Evolutionary conservation across 805 yeast species (phyloP).

Genomic region (Yamadazyma scolyti): DNA sequence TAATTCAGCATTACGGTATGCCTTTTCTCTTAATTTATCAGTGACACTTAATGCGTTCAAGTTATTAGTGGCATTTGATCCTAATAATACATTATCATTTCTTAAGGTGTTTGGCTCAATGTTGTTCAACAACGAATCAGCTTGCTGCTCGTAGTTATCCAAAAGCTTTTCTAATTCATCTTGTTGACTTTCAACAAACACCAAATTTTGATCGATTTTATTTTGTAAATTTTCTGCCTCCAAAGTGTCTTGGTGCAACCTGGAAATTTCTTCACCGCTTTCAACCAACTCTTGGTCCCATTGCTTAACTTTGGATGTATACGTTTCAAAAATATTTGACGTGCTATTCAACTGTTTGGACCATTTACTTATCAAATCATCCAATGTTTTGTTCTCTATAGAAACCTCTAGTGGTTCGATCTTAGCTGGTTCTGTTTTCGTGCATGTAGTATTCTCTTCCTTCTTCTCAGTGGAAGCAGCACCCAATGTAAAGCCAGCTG

Average conservation of each 20-base stretch:
- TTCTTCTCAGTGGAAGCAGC: slow-evolving; percentile 13
- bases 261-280: slow-evolving; percentile 81
- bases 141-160: slow-evolving; percentile 77
- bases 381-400: slow-evolving; percentile 85
- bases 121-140: slow-evolving; percentile 46
- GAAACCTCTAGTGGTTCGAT: slow-evolving; percentile 69
- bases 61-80: slow-evolving; percentile 10
- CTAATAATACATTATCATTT: slow-evolving; percentile 9
- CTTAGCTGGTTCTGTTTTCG: slow-evolving; percentile 42
- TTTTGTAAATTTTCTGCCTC: slow-evolving; percentile 83
- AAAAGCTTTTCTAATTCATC: slow-evolving; percentile 82
- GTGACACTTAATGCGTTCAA: slow-evolving; percentile 46
- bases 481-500: slow-evolving; percentile 12
- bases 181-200: slow-evolving; percentile 87
- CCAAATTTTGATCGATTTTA: slow-evolving; percentile 81
- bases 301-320: slow-evolving; percentile 67
- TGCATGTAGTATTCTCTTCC: slow-evolving; percentile 11
- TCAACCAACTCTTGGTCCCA: slow-evolving; percentile 86
- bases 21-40: slow-evolving; percentile 86
- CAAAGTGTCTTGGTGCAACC: slow-evolving; percentile 70
- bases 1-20: slow-evolving; percentile 81
- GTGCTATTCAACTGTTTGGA: slow-evolving; percentile 76
- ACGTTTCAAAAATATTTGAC: slow-evolving; percentile 68
- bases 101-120: slow-evolving; percentile 23
- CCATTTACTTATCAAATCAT: slow-evolving; percentile 92